Evolutionary conservation across 129 eudicot species (phyloP), one percentile per base, ranked within the genome.

Genomic region (Ambrosia trifida): DNA sequence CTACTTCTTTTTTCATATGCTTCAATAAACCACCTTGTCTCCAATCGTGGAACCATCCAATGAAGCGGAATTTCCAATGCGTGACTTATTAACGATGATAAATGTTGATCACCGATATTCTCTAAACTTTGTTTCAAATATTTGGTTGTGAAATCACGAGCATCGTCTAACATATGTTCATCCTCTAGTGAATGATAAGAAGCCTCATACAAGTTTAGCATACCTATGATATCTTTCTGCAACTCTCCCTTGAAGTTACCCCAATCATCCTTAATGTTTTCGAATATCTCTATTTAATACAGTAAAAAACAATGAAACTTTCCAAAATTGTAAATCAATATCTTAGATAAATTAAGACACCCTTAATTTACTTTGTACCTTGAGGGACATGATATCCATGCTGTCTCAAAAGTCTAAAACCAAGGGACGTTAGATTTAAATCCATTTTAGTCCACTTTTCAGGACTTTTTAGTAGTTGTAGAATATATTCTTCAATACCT

Each of bases 321-420:
- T n/a, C n/a, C n/a, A n/a, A n/a, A n/a, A n/a, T n/a, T n/a, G n/a
- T n/a, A n/a, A n/a, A n/a, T n/a, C n/a, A n/a, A n/a, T n/a, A n/a
- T n/a, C n/a, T n/a, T n/a, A n/a, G n/a, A n/a, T n/a, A n/a, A n/a
- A n/a, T n/a, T 24, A 52, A 69, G 64, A 60, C 13, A 19, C 19
- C 4, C 33, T 53, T 54, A 24, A 32, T 8, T 12, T 5, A 13
- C 11, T 2, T 45, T 9, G 11, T 73, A 85, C 89, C 86, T 85
- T 78, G 85, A 31, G 89, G 76, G 11, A 85, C 69, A 43, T 9
- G 41, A 60, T 64, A 78, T 8, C 83, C n/a, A n/a, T n/a, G n/a
- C n/a, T n/a, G n/a, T n/a, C n/a, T n/a, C 76, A 81, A 78, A 44
- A 85, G 77, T 70, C 89, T 81, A 72, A 85, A 85, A 36, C 72